These are phyloP conservation scores for Monascus purpureus DNA, from an alignment of 495 filamentous ascomycete species.

Conservation along the genomic window DNA sequence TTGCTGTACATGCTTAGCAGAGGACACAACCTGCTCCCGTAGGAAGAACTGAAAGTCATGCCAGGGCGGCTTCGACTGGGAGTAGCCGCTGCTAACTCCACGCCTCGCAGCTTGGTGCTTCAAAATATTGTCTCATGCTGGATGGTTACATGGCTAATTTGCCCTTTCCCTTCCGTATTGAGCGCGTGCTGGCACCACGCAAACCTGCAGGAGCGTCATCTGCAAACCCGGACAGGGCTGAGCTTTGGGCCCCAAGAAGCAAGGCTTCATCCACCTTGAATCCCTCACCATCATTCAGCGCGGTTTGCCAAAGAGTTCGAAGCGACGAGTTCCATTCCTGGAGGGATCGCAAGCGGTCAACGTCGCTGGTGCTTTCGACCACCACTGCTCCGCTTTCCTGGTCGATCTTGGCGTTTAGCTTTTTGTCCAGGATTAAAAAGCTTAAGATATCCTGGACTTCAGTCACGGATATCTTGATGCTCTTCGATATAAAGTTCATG, in stretches of 20 bases:
- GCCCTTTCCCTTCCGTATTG: too few relatives aligned
- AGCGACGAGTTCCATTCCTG: slow-evolving; percentile 59
- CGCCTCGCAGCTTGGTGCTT: too few relatives aligned
- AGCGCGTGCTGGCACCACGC: too few relatives aligned
- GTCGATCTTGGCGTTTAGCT: slow-evolving; percentile 77
- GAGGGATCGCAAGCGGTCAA: slow-evolving; percentile 59
- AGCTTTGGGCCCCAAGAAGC: slow-evolving; percentile 13
- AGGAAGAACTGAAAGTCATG: too few relatives aligned
- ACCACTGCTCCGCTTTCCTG: slow-evolving; percentile 72
- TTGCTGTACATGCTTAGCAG: too few relatives aligned
- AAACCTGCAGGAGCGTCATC: slow-evolving; percentile 17
- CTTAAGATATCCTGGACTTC: slow-evolving; percentile 91
- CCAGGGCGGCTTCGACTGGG: too few relatives aligned
- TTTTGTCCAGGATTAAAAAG: slow-evolving; percentile 81
- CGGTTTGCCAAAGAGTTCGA: slow-evolving; percentile 43
- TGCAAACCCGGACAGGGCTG: too few relatives aligned
- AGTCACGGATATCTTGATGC: slow-evolving; percentile 65
- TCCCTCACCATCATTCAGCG: slow-evolving; percentile 62
- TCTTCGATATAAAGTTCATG: slow-evolving; percentile 68
- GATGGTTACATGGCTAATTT: too few relatives aligned
- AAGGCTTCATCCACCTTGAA: slow-evolving; percentile 36
- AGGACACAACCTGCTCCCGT: too few relatives aligned
- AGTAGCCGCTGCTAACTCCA: too few relatives aligned
- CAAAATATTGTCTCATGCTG: too few relatives aligned
- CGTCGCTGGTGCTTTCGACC: slow-evolving; percentile 60